Percentiles rank a stretch among this genome's conserved stretches.
phyloP scores from a whole-genome alignment of 129 eudicot species.

The sunflower (Helianthus annuus) region HanXRQr2.0-SUNRISE NC_035443.2:32632245-32632744 shows the following conservation, averaged over 20 bases:
- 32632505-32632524: conserved; percentile 52
- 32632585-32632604: conserved; percentile 43
- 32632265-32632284: conserved; percentile 58
- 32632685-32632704: conserved; percentile 94
- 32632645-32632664: conserved; percentile 95
- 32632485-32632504: conserved; percentile 44
- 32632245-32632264: conserved; percentile 84
- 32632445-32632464: conserved; percentile 84
- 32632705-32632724: too few species aligned
- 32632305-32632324: conserved; percentile 77
- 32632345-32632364: conserved; percentile 76
- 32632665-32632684: conserved; percentile 81
- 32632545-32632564: conserved; percentile 77
- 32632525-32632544: conserved; percentile 87
- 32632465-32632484: conserved; percentile 81
- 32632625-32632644: conserved; percentile 84
- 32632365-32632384: conserved; percentile 67
- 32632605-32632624: conserved; percentile 51
- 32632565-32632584: conserved; percentile 32
- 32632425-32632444: conserved; percentile 88
- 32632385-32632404: conserved; percentile 49
- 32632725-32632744: too few species aligned
- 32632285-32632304: conserved; percentile 46
- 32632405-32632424: conserved; percentile 68
- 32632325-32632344: conserved; percentile 58